Base-by-base conservation (phyloP, 306 rosid genomes). In the Biancaea sappan region DNA sequence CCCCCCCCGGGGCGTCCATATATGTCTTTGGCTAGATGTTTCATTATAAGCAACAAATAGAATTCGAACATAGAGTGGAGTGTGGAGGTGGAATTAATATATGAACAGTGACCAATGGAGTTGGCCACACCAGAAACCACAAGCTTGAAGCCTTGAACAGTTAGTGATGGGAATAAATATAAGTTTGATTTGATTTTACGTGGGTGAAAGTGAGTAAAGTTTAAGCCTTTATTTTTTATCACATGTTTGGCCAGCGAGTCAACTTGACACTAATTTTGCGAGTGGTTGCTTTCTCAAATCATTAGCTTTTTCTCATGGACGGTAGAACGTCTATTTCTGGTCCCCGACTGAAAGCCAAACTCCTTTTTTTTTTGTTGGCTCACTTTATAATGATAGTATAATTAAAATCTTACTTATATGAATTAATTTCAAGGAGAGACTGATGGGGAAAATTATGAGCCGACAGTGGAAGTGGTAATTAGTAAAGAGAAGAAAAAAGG, bases 241-340 rank as follows among this genome's bases (percentile, higher is more conserved):
- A 41, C 1, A 31, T 51, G 85, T 75, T 50, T 74, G 75, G 57
- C 25, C 54, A 69, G 66, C 67, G 82, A 84, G 44, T 71, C 70
- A 76, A 72, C 79, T 57, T 34, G 79, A 28, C n/a, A 72, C 73
- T 51, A 68, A 67, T 38, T 75, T 41, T 25, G 40, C 43, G 82
- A 44, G 78, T 40, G 72, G 78, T 73, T 80, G 80, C 75, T 80
- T 77, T 77, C 82, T 68, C 72, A 73, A 77, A 84, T 80, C 82
- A 77, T 80, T 76, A 68, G 77, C 73, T 35, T 59, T 75, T 80
- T 75, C 34, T 47, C 7, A 24, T 51, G 5, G 66, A 74, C 69
- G 38, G 40, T 22, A 44, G 37, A 54, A 24, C 57, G 26, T 50
- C 69, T 71, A 64, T 79, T 79, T 78, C 51, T 19, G 4, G 6